Base-by-base conservation (phyloP, 2,329 filamentous ascomycete species). In the Trichoderma arundinaceum region DNA sequence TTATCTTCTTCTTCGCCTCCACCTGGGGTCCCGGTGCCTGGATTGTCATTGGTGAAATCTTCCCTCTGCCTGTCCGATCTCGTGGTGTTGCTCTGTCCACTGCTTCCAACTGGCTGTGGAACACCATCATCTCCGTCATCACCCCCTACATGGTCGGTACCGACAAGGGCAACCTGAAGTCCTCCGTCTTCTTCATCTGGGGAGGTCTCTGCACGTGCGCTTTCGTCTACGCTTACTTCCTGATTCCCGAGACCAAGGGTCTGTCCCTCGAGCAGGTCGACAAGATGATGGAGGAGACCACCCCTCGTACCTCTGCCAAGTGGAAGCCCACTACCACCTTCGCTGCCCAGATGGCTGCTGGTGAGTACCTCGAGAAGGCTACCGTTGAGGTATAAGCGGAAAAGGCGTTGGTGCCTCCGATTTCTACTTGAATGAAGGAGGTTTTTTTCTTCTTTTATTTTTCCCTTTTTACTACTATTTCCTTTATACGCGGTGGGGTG, bases 91-190 rank as follows among this genome's bases (percentile, higher is more conserved):
- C 86, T 72, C 85, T 96, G 51, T 94, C 92, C 46, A 96, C 93
- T 8, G 91, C 92, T 68, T 92, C 89, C 76, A 96, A 96, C 86
- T 96, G 92, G 92, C 85, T 95, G 69, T 95, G 92, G 92, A 95
- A 93, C 82, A 92, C 89, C 77, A 85, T 85, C 74, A 85, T 86
- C 61, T 77, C 87, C 66, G 84, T 92, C 76, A 91, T 92, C 78
- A 91, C 87, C 7, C 90, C 90, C 15, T 92, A 90, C 82, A 89
- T 92, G 78, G 84, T 90, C 39, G 86, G 85, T 39, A 72, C 77
- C 46, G 80, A 86, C 67, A 78, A 85, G 68, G 89, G 87, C 69
- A 88, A 92, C 78, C 81, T 93, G 65, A 84, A 83, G 73, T 84
- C 88, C 35, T 87, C 85, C 72, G 88, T 92, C 71, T 92, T 92